Evolutionary conservation across 257 asterid genomes (phyloP).

Genomic region (Rhazya stricta): DNA sequence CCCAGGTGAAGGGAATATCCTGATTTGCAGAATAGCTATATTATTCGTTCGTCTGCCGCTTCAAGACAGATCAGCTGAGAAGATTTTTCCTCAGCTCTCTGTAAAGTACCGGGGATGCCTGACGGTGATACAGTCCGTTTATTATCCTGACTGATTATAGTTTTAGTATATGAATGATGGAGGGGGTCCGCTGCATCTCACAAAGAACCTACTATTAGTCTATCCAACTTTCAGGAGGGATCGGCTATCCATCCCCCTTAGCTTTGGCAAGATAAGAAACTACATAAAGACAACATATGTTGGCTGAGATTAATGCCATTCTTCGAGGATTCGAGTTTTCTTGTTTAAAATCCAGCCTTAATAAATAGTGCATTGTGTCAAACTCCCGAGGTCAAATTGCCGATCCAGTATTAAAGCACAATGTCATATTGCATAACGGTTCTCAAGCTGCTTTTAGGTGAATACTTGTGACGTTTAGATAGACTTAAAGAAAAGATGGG

Average conservation of each 20-base stretch:
- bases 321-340: neutral
- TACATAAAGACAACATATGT: neutral
- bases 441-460: neutral
- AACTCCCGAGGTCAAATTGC: neutral
- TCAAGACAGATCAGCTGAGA: neutral
- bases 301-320: neutral
- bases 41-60: neutral
- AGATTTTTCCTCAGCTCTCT: neutral
- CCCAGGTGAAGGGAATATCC: neutral
- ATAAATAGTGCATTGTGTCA: neutral
- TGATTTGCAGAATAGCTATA: neutral
- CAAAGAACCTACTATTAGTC: neutral
- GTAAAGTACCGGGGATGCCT: neutral
- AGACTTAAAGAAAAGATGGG: neutral
- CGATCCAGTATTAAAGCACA: neutral
- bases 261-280: neutral
- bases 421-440: neutral
- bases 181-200: neutral
- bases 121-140: neutral
- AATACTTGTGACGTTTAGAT: neutral
- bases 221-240: neutral
- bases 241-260: neutral
- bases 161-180: neutral
- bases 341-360: neutral
- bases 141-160: neutral